Evolutionary conservation across 1,284 basidiomycete species (phyloP).

Genomic region (Ceratobasidium sp.): DNA sequence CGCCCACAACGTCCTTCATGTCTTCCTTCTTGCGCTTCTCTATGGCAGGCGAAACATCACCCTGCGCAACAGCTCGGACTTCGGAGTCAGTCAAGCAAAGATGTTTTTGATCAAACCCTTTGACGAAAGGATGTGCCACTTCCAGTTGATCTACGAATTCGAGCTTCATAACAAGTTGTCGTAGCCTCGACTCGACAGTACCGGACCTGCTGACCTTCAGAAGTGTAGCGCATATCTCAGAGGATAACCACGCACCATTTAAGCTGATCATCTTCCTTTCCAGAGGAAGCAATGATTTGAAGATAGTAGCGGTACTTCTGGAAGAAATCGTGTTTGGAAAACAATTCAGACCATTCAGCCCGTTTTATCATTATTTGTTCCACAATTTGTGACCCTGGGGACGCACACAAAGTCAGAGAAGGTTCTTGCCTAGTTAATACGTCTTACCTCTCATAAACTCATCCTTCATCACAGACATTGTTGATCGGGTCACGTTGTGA

Average conservation of each 20-base stretch:
- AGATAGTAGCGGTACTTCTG: slow-evolving; percentile 97
- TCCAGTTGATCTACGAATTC: slow-evolving; percentile 93
- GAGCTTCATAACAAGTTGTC: slow-evolving; percentile 96
- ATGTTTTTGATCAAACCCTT: slow-evolving; percentile 89
- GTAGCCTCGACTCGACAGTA: slow-evolving; percentile 96
- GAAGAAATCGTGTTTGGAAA: slow-evolving; percentile 96
- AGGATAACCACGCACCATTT: slow-evolving; percentile 78
- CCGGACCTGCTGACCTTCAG: slow-evolving; percentile 70
- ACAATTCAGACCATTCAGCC: slow-evolving; percentile 91
- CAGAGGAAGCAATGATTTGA: slow-evolving; percentile 95
- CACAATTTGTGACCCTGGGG: slow-evolving; percentile 86
- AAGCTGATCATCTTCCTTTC: slow-evolving; percentile 84
- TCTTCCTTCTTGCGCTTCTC: slow-evolving; percentile 82
- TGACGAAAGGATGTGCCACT: slow-evolving; percentile 94
- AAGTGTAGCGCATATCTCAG: slow-evolving; percentile 8
- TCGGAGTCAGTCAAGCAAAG: slow-evolving; percentile 89
- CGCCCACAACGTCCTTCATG: slow-evolving; percentile 78
- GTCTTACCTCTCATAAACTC: slow-evolving; percentile 90
- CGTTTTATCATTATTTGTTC: slow-evolving; percentile 89
- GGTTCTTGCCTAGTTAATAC: background rate
- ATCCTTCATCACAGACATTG: slow-evolving; percentile 95
- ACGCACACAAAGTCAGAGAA: slow-evolving; percentile 25
- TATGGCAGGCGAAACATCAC: slow-evolving; percentile 80
- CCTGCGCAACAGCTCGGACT: slow-evolving; percentile 88
- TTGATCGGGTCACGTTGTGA: slow-evolving; percentile 96